These are phyloP conservation scores for Russula ochroleuca DNA, from an alignment of 768 basidiomycete genomes.

Conservation along the genomic window DNA sequence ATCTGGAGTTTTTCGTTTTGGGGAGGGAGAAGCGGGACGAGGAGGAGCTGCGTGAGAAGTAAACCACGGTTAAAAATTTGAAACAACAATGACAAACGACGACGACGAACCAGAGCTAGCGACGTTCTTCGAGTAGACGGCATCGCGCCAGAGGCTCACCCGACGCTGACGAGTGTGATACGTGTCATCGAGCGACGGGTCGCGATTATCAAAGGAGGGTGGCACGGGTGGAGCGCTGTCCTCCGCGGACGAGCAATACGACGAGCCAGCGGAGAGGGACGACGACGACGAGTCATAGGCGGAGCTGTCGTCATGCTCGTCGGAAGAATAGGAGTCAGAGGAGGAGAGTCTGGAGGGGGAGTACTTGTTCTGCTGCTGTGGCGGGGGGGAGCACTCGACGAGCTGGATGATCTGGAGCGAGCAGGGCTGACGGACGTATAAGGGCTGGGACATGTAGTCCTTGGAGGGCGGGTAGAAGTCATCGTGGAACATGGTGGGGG, in stretches of 20 bases:
- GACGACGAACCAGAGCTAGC: slow-evolving; percentile 17
- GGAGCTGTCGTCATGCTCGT: slow-evolving; percentile 3
- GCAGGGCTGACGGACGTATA: slow-evolving; percentile 27
- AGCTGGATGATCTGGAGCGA: slow-evolving; percentile 26
- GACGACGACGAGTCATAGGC: slow-evolving; percentile 44
- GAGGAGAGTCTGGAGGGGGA: slow-evolving; percentile 33
- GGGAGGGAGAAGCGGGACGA: slow-evolving; percentile 19
- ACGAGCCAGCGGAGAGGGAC: slow-evolving; percentile 46
- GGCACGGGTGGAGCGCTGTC: slow-evolving; percentile 26
- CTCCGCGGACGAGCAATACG: slow-evolving; percentile 69
- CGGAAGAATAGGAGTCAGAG: slow-evolving; percentile 27
- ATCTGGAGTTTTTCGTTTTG: slow-evolving; percentile 27
- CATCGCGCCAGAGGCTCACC: slow-evolving; percentile 66
- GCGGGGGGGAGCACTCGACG: slow-evolving; percentile 29
- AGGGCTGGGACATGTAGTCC: slow-evolving; percentile 22
- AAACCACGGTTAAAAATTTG: background rate
- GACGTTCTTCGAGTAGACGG: slow-evolving; percentile 42
- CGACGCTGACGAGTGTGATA: slow-evolving; percentile 56
- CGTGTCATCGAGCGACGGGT: slow-evolving; percentile 44
- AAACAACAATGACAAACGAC: background rate
- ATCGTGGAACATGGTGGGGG: slow-evolving; percentile 30
- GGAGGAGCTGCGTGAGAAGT: slow-evolving; percentile 6
- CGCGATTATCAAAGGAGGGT: slow-evolving; percentile 17
- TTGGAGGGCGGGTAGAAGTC: slow-evolving; percentile 19
- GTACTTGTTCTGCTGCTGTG: slow-evolving; percentile 29